Conservation (phyloP, 805 yeast species). For the Saccharomycopsis sp. region DNA sequence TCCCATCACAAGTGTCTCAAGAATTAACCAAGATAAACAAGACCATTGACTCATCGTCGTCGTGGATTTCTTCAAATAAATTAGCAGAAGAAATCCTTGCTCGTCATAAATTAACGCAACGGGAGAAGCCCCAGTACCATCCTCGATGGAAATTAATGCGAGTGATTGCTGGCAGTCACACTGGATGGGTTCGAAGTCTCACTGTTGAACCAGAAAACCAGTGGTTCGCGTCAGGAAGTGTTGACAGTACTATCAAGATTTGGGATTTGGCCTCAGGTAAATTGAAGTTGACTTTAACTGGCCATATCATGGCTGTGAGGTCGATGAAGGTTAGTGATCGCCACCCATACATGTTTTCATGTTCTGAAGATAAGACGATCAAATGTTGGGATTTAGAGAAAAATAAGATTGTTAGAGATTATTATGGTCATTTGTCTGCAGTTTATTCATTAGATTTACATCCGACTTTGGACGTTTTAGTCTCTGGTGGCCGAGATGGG, state of each 20-base stretch:
- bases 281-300: conserved; percentile 71
- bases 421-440: conserved; percentile 91
- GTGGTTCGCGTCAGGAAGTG: conserved; percentile 90
- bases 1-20: no score
- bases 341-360: conserved; percentile 84
- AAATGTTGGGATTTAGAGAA: conserved; percentile 95
- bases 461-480: conserved; percentile 77
- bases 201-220: conserved; percentile 79
- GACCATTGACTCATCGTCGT: no score
- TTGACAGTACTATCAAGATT: conserved; percentile 80
- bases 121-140: conserved; percentile 33
- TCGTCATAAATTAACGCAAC: conserved; percentile 6
- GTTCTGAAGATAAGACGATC: conserved; percentile 88
- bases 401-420: conserved; percentile 73
- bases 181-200: conserved; percentile 86
- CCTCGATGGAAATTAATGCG: conserved; percentile 66
- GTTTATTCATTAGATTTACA: conserved; percentile 79
- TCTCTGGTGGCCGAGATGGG: conserved; percentile 85
- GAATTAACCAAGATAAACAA: background rate
- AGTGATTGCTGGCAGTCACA: conserved; percentile 73
- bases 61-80: no score
- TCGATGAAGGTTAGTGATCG: conserved; percentile 63
- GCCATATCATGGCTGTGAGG: conserved; percentile 86
- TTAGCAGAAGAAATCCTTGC: background rate
- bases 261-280: conserved; percentile 81